Conservation (phyloP, 2,329 filamentous ascomycete species). For the Pyricularia sp. region DNA sequence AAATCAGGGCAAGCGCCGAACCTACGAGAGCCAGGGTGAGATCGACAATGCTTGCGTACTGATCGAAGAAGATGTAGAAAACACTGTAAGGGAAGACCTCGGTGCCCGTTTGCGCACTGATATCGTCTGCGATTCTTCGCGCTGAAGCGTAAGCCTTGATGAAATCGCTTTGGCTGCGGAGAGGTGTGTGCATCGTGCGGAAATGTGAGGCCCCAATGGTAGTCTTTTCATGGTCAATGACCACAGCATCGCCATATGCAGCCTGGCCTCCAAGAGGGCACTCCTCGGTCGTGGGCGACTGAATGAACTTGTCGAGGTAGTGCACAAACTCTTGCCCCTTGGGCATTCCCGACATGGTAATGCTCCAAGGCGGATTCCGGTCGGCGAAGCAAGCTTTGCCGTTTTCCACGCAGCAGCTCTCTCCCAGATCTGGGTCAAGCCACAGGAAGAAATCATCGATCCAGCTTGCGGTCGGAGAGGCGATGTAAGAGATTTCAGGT, state of each 20-base stretch:
- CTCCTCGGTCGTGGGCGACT: conserved; percentile 67
- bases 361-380: conserved; percentile 77
- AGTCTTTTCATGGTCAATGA: conserved; percentile 55
- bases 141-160: conserved; percentile 85
- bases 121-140: conserved; percentile 72
- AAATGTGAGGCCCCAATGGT: conserved; percentile 82
- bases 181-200: conserved; percentile 77
- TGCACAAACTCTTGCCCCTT: conserved; percentile 83
- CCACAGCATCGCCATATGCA: conserved; percentile 75
- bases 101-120: conserved; percentile 61
- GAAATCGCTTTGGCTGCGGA: conserved; percentile 84
- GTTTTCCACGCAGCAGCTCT: conserved; percentile 56
- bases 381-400: conserved; percentile 69
- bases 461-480: conserved; percentile 87
- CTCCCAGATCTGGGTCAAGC: conserved; percentile 70
- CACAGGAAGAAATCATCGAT: conserved; percentile 94
- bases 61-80: conserved; percentile 99
- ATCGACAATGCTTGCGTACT: conserved; percentile 77
- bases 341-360: conserved; percentile 83
- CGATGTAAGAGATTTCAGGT: conserved; percentile 77
- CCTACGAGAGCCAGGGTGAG: conserved; percentile 73
- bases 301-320: conserved; percentile 77
- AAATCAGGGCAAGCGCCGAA: conserved; percentile 77
- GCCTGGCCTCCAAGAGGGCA: conserved; percentile 87
- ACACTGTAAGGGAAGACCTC: conserved; percentile 95